Conservation (phyloP, 805 yeast species). For the Yamadazyma paraphyllophila region DNA sequence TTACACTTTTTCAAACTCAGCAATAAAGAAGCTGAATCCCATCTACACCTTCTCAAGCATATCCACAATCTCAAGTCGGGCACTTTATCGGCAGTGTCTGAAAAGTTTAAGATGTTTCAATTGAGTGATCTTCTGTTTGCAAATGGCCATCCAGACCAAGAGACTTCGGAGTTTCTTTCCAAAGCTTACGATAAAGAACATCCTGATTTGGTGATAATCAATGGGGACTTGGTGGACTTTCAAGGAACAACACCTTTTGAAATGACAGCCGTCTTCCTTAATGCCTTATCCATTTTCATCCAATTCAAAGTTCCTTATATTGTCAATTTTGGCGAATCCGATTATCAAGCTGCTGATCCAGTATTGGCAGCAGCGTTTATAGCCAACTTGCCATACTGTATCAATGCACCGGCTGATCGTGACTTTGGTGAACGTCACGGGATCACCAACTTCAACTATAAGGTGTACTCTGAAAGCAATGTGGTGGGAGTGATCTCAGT, state of each 20-base stretch:
- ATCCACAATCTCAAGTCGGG: constrained; percentile 5
- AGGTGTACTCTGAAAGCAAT: constrained; percentile 16
- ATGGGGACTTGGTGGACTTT: constrained; percentile 40
- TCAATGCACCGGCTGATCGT: constrained; percentile 20
- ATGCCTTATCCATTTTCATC: constrained; percentile 33
- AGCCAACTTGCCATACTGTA: constrained; percentile 35
- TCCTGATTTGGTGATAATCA: constrained; percentile 36
- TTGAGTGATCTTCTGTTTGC: constrained; percentile 38
- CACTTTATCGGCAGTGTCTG: neutral
- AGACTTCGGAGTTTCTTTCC: constrained; percentile 30
- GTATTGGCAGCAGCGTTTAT: constrained; percentile 21
- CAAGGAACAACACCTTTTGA: constrained; percentile 9
- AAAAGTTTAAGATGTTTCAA: constrained; percentile 34
- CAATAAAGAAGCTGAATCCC: neutral
- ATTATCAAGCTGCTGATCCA: constrained; percentile 10
- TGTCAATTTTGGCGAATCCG: constrained; percentile 41
- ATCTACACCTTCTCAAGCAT: constrained; percentile 2
- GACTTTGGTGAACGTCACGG: constrained; percentile 23
- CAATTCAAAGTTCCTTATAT: constrained; percentile 29
- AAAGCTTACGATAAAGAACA: constrained; percentile 24
- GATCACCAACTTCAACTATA: constrained; percentile 35
- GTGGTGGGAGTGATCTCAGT: constrained; percentile 28
- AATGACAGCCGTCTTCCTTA: constrained; percentile 28
- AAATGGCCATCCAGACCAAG: constrained; percentile 21
- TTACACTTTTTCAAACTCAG: constrained; percentile 8